Evolutionary conservation across 345 rosid genomes (phyloP), one percentile per base, ranked within the genome.

Genomic region (Dipteronia sinensis): DNA sequence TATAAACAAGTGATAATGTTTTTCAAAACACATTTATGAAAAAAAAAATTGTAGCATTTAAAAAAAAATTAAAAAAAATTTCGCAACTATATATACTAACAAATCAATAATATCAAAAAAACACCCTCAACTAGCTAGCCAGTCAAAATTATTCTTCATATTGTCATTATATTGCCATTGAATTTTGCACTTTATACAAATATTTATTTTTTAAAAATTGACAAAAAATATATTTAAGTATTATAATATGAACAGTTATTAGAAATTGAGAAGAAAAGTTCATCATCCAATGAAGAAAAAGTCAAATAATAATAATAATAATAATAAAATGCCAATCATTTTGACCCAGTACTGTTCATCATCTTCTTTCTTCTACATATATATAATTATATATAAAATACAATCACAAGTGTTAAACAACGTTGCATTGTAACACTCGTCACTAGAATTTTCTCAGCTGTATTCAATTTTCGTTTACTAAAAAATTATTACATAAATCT

Each of bases 261-360:
- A 56, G 23, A 56, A 12, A 12, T 12, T 3, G 55, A 13, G 55
- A 49, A 12, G 55, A 49, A 49, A 31, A 31, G 38, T 31, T 31
- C 38, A 31, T 3, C 38, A 34, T 11, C 73, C 44, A 16, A 29
- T 29, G 67, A 20, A 58, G 49, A 72, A 67, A 42, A 73, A 34
- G 42, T 74, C 42, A 67, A 65, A 58, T 19, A 15, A 16, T 56
- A 78, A 34, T 68, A 61, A 38, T 22, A 67, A 61, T 49, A 74
- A 69, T 69, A 67, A 61, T 49, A 74, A 69, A 69, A 69, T 29
- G 71, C 59, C 77, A 78, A 78, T 82, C 82, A 82, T 82, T 74
- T 74, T 15, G 67, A 13, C 16, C 67, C 67, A 13, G n/a, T 61
- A 40, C 68, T 44, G 25, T 46, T 73, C 69, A 23, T 74, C 61